Conservation (phyloP, 306 rosid genomes). For the Pterocarpus santalinus region DNA sequence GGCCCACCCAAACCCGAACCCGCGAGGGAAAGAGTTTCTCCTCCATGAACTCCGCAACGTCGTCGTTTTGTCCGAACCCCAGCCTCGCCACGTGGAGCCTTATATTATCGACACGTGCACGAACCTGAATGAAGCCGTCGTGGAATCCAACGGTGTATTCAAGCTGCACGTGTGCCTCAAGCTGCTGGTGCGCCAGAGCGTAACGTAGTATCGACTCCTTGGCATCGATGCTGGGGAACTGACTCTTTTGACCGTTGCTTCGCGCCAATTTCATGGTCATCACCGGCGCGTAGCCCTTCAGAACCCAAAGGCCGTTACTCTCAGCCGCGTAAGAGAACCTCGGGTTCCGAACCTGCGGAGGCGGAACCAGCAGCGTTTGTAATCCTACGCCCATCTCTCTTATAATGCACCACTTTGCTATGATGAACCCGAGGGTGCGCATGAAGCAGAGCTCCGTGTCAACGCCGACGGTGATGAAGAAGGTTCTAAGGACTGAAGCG, state of each 20-base stretch:
- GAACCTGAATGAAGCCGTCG: slow-evolving; percentile 79
- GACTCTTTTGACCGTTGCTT: slow-evolving; percentile 40
- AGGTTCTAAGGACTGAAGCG: slow-evolving; percentile 68
- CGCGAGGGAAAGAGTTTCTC: slow-evolving; percentile 85
- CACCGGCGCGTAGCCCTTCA: slow-evolving; percentile 86
- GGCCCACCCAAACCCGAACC: slow-evolving; percentile 83
- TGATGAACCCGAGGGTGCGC: slow-evolving; percentile 87
- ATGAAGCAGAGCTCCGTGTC: slow-evolving; percentile 87
- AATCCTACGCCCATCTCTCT: slow-evolving; percentile 68
- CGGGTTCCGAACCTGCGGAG: slow-evolving; percentile 38
- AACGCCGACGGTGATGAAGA: slow-evolving; percentile 73
- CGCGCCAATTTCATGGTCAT: slow-evolving; percentile 69
- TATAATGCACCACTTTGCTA: slow-evolving; percentile 72
- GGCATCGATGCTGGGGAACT: slow-evolving; percentile 58
- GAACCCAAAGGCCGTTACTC: slow-evolving; percentile 79
- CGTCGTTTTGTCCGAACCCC: slow-evolving; percentile 60
- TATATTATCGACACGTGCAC: slow-evolving; percentile 76
- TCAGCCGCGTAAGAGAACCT: slow-evolving; percentile 79
- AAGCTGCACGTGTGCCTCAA: slow-evolving; percentile 82
- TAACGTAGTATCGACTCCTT: slow-evolving; percentile 75
- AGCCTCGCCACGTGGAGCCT: slow-evolving; percentile 74
- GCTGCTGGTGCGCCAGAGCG: slow-evolving; percentile 84
- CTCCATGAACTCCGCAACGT: slow-evolving; percentile 57
- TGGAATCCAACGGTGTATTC: slow-evolving; percentile 71
- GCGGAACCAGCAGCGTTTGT: slow-evolving; percentile 52